Base-by-base conservation (phyloP, 2,329 filamentous ascomycete genomes). In the Aureobasidium sp. region DNA sequence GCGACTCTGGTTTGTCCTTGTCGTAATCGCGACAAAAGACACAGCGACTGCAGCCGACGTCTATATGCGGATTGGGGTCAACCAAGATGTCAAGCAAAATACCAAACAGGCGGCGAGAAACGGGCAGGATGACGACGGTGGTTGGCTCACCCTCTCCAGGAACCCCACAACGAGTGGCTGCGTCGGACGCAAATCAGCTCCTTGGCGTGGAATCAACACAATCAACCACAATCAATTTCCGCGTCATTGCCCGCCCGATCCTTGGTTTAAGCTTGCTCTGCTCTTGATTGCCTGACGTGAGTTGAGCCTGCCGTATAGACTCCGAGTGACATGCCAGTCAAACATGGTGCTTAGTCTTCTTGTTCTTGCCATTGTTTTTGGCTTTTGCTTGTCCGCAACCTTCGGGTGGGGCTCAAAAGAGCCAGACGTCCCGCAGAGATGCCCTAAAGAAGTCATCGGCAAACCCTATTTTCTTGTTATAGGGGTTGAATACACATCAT, bases 71-170 rank as follows among this genome's bases (percentile, higher is more conserved):
- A 55, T 31, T 14, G 15, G 29, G 25, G 17, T 29, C 11, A 37
- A 53, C n/a, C 17, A 27, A 29, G 37, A 15, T 4, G 51, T 29
- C 8, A 5, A 55, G 20, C n/a, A 36, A 57, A 57, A 45, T 57
- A 45, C 53, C 37, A 57, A n/a, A 57, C 39, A 20, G 22, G 53
- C 53, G 53, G 53, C 37, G 41, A 57, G 45, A 57, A 57, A 56
- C 52, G 52, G 41, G 37, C 25, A 48, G 51, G 27, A 56, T 53
- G 20, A 51, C 36, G 51, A 53, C 36, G 51, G 39, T 17, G 31
- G 36, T 41, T 45, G 53, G 27, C 53, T 12, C 27, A 22, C 39
- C 22, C 53, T 55, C 25, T 55, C 37, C 51, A 42, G 41, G 41
- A 44, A 57, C 53, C 53, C 53, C 53, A 55, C 51, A 27, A 55